Conservation (phyloP, 805 yeast species). For the Peterozyma xylosa region DNA sequence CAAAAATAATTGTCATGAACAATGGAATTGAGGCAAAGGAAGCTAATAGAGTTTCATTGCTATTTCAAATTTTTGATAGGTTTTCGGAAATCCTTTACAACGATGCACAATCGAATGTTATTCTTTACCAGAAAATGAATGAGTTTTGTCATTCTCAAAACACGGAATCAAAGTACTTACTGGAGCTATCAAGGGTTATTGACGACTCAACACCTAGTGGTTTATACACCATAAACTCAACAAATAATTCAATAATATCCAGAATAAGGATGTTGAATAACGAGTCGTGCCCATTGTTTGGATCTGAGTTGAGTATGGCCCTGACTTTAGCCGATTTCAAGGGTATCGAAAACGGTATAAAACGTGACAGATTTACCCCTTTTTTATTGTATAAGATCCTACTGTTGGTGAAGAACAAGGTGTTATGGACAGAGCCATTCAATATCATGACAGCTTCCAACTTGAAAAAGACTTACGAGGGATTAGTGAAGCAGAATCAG, state of each 20-base stretch:
- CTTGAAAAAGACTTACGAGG: background rate
- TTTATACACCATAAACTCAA: background rate
- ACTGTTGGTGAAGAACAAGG: background rate
- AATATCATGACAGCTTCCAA: background rate
- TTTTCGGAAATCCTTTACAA: background rate
- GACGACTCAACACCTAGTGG: background rate
- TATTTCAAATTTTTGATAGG: background rate
- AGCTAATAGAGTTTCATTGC: background rate
- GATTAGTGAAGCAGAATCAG: background rate
- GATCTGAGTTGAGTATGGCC: constrained; percentile 1
- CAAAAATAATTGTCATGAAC: background rate
- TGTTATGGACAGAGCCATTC: background rate
- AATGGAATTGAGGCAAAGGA: constrained; percentile 4
- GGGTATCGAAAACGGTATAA: background rate
- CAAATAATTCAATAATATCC: background rate
- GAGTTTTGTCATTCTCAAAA: background rate
- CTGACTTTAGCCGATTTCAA: too few relatives aligned
- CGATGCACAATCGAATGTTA: background rate
- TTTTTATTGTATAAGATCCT: background rate
- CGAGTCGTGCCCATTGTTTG: constrained; percentile 1
- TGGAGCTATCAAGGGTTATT: background rate
- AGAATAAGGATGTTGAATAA: background rate
- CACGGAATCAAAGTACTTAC: background rate
- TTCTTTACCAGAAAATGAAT: background rate
- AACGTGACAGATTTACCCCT: background rate